These are phyloP conservation scores for Waitea zeae DNA, from an alignment of 1,284 basidiomycete genomes.

Conservation along the genomic window DNA sequence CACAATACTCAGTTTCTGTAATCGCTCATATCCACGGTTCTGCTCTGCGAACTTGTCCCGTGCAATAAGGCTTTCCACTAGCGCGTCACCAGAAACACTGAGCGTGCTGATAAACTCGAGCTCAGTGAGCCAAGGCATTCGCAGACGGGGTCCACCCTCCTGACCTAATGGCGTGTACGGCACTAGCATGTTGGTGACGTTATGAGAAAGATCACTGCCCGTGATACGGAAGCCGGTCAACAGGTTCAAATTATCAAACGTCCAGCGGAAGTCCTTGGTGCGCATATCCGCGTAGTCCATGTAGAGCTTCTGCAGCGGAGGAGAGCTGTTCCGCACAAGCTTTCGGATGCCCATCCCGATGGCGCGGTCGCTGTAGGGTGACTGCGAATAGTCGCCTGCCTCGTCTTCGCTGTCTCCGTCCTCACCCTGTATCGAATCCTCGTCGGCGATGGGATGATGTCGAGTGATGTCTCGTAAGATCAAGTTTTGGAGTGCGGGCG, in stretches of 20 bases:
- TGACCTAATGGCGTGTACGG: no score
- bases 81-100: not conserved
- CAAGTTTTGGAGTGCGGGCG: no score
- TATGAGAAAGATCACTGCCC: slow-evolving; percentile 63
- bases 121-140: not conserved
- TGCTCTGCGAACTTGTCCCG: not conserved
- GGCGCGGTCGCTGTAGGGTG: slow-evolving; percentile 54
- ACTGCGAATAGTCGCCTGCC: slow-evolving; percentile 51
- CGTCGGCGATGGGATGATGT: no score
- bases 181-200: slow-evolving; percentile 37
- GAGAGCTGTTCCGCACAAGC: slow-evolving; percentile 35
- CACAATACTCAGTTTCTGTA: no score
- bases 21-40: no score
- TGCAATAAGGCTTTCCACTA: not conserved
- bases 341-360: slow-evolving; percentile 62
- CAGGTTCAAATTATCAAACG: slow-evolving; percentile 32
- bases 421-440: slow-evolving; percentile 20
- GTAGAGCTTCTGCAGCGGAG: slow-evolving; percentile 42
- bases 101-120: not conserved
- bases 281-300: slow-evolving; percentile 70
- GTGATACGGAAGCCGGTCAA: slow-evolving; percentile 52
- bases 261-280: slow-evolving; percentile 56
- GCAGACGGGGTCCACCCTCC: no score
- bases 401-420: slow-evolving; percentile 57
- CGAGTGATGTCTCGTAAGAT: no score